phyloP scores from a whole-genome alignment of 441 rosid species.

The Gossypium davidsonii region DNA sequence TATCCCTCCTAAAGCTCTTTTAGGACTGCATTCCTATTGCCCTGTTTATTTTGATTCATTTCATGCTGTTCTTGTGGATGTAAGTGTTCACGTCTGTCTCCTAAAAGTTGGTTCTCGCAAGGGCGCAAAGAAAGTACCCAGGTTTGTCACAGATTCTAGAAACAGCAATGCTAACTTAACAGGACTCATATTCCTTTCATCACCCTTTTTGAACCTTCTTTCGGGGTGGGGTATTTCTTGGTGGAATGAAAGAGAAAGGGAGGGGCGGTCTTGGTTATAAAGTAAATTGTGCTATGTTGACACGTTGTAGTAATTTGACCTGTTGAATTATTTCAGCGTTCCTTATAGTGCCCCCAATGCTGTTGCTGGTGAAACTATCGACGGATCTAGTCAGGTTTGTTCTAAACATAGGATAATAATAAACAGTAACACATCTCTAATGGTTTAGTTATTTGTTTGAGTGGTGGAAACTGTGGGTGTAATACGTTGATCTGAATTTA shows the following conservation, averaged over 20 bases:
- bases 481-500: not conserved
- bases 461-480: not conserved
- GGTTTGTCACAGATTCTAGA: conserved; percentile 43
- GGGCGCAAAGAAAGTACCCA: conserved; percentile 37
- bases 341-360: conserved; percentile 25
- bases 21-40: conserved; percentile 94
- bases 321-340: conserved; percentile 42
- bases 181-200: not conserved
- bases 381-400: conserved; percentile 51
- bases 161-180: not conserved
- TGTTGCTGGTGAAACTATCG: conserved; percentile 31
- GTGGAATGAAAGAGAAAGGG: not conserved
- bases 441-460: not conserved
- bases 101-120: conserved; percentile 48
- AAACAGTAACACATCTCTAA: not conserved
- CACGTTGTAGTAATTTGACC: conserved; percentile 13
- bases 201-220: not conserved
- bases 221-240: not conserved
- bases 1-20: conserved; percentile 84
- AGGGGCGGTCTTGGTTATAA: conserved; percentile 2
- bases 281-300: not conserved
- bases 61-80: conserved; percentile 79
- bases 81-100: conserved; percentile 63
- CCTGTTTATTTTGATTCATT: conserved; percentile 83
- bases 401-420: conserved; percentile 8